Percentiles rank a stretch among this genome's conserved stretches.
These are phyloP conservation scores for Phytophthora cajani DNA, from an alignment of 352 stramenopile genomes.

Conservation along the genomic window DNA sequence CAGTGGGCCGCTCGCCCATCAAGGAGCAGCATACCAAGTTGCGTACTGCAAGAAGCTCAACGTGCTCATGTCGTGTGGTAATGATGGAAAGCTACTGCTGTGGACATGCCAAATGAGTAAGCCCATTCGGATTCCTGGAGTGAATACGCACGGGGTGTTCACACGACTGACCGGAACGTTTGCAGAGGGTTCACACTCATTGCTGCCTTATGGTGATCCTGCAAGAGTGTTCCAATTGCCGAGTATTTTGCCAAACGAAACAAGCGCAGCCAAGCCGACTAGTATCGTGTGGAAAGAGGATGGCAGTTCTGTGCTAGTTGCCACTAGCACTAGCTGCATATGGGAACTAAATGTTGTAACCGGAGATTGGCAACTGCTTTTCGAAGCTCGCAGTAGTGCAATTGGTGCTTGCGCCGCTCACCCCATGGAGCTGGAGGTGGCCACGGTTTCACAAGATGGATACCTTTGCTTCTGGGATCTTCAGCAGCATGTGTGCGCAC, in stretches of 20 bases:
- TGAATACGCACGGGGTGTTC: constrained; percentile 65
- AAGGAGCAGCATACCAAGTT: constrained; percentile 51
- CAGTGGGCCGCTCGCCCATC: constrained; percentile 54
- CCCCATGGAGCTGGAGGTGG: constrained; percentile 52
- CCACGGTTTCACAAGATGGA: constrained; percentile 55
- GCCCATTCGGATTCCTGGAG: constrained; percentile 59
- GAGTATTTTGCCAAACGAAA: constrained; percentile 40
- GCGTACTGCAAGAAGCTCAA: constrained; percentile 64
- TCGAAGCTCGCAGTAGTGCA: constrained; percentile 55
- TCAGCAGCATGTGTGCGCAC: constrained; percentile 44
- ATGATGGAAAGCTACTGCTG: constrained; percentile 55
- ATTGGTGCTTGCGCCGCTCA: constrained; percentile 47
- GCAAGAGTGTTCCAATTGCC: constrained; percentile 52
- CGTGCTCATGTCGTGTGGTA: constrained; percentile 59
- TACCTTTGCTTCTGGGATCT: constrained; percentile 70
- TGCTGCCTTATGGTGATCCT: constrained; percentile 43
- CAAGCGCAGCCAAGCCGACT: constrained; percentile 46
- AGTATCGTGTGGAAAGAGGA: constrained; percentile 70
- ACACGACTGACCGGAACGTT: constrained; percentile 55
- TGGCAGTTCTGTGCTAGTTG: constrained; percentile 53
- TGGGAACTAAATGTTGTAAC: constrained; percentile 61
- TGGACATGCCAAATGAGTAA: constrained; percentile 66
- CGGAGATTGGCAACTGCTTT: constrained; percentile 59
- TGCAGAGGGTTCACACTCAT: constrained; percentile 55
- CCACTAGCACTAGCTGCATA: constrained; percentile 65